phyloP scores from a whole-genome alignment of 345 rosid species.

The Geranium rotundifolium region DNA sequence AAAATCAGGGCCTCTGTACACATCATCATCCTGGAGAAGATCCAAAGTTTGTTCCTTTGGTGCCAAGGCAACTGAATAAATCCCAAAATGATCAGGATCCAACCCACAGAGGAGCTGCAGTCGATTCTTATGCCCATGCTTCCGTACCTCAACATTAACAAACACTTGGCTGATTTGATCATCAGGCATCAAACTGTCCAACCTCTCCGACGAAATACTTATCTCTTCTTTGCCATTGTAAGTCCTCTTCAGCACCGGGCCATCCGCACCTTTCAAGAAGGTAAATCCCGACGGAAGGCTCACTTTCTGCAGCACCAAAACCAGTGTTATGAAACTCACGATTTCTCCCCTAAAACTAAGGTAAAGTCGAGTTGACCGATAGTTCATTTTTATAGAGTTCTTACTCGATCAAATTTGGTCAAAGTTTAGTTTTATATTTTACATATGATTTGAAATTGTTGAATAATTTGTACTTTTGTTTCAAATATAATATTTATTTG shows the following conservation, averaged over 20 bases:
- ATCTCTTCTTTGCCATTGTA: conserved; percentile 67
- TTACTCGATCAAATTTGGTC: too few relatives aligned
- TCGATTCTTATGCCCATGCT: conserved; percentile 55
- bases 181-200: conserved; percentile 36
- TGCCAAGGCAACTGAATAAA: conserved; percentile 77
- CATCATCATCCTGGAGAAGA: conserved; percentile 24
- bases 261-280: conserved; percentile 64
- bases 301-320: conserved; percentile 46
- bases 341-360: neutral
- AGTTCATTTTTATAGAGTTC: too few relatives aligned
- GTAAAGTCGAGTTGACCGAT: too few relatives aligned
- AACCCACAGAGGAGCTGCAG: conserved; percentile 78
- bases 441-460: too few relatives aligned
- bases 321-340: neutral
- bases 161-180: conserved; percentile 73
- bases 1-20: conserved; percentile 66
- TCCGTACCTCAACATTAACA: conserved; percentile 70
- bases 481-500: too few relatives aligned
- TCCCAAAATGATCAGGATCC: conserved; percentile 87
- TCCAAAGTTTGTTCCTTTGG: conserved; percentile 38
- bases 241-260: conserved; percentile 48
- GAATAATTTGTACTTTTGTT: too few relatives aligned
- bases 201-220: conserved; percentile 49
- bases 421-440: too few relatives aligned
- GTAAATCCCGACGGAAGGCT: conserved; percentile 63